A percentile compares a stretch with the other conserved stretches of the same genome.
phyloP scores from a whole-genome alignment of 768 basidiomycete species.

The Cubamyces lactineus region DNA sequence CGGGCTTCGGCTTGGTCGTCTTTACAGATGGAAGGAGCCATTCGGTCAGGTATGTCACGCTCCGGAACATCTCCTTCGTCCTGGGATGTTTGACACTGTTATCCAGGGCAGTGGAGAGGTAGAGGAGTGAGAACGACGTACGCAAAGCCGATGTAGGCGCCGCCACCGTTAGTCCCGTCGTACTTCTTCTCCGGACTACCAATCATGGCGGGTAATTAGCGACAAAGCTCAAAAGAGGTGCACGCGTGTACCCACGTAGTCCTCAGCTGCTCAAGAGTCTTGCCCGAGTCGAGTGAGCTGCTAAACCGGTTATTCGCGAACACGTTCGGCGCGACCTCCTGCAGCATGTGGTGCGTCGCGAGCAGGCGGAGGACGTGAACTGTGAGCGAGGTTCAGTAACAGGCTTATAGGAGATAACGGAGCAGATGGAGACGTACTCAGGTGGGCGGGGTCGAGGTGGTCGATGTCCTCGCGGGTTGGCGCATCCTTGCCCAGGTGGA shows the following conservation, averaged over 20 bases:
- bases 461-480: not conserved
- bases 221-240: not conserved
- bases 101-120: too few relatives aligned
- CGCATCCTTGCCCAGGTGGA: constrained; percentile 21
- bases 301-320: constrained; percentile 26
- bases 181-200: constrained; percentile 66
- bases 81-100: not conserved
- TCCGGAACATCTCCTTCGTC: not conserved
- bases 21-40: constrained; percentile 4
- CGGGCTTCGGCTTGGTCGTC: not conserved
- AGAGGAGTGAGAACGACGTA: constrained; percentile 36
- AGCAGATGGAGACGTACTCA: constrained; percentile 62
- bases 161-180: constrained; percentile 59
- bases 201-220: not conserved
- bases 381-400: constrained; percentile 29
- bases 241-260: not conserved
- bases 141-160: constrained; percentile 71
- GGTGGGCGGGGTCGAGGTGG: constrained; percentile 43
- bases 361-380: constrained; percentile 21
- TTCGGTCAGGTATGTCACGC: constrained; percentile 1
- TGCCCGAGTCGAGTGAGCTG: constrained; percentile 20
- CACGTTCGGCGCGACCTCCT: constrained; percentile 25
- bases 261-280: constrained; percentile 7
- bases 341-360: constrained; percentile 26
- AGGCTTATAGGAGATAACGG: constrained; percentile 75